These are phyloP conservation scores for Microsporum canis DNA, from an alignment of 2,329 filamentous ascomycete genomes.

Conservation along the genomic window DNA sequence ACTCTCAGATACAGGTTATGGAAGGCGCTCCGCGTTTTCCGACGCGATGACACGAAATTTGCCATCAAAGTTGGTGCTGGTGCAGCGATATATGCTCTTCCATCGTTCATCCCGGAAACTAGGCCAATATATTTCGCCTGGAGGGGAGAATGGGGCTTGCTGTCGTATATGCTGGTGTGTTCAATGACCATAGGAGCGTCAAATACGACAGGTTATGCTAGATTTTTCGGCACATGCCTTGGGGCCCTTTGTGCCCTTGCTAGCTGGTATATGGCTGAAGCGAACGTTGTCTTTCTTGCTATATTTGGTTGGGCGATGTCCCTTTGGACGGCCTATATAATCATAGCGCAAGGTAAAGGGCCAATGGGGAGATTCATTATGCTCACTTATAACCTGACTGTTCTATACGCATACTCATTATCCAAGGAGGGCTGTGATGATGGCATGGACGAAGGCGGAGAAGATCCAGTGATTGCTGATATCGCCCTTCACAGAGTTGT, in stretches of 20 bases:
- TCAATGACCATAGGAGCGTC: constrained; percentile 95
- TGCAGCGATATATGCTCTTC: constrained; percentile 76
- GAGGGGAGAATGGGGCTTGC: constrained; percentile 90
- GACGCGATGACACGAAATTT: constrained; percentile 59
- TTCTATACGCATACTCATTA: constrained; percentile 86
- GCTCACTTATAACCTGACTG: constrained; percentile 90
- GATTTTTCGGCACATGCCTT: constrained; percentile 75
- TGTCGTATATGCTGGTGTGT: constrained; percentile 97
- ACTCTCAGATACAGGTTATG: constrained; percentile 42
- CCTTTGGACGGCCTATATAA: constrained; percentile 79
- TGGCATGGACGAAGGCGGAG: constrained; percentile 74
- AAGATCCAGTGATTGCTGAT: constrained; percentile 70
- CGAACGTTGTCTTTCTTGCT: constrained; percentile 63
- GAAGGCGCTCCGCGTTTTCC: constrained; percentile 45
- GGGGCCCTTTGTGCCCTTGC: constrained; percentile 65
- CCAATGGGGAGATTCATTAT: constrained; percentile 89
- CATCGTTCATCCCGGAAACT: constrained; percentile 71
- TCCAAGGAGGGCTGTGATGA: constrained; percentile 68
- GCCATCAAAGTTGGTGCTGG: constrained; percentile 89
- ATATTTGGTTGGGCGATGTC: constrained; percentile 73
- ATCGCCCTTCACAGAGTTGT: constrained; percentile 82
- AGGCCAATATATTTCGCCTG: constrained; percentile 72
- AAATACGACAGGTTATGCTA: constrained; percentile 79
- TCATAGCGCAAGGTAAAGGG: constrained; percentile 69
- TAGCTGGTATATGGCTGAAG: constrained; percentile 65